Evolutionary conservation across 1,284 basidiomycete genomes (phyloP), one percentile per base, ranked within the genome.

Genomic region (Tetrapyrgos nigripes): DNA sequence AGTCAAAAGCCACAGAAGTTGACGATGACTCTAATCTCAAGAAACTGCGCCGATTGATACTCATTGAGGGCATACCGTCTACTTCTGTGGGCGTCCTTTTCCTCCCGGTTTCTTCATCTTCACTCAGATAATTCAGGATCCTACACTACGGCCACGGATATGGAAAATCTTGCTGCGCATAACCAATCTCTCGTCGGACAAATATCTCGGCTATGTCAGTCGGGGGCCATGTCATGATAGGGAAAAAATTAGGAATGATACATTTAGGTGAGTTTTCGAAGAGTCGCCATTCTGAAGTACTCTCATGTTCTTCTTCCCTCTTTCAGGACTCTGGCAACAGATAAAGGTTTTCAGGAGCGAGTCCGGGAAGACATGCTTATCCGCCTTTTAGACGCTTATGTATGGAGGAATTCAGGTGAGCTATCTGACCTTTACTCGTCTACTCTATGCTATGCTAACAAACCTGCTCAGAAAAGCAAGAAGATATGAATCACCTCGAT

Each of bases 351-450:
- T 80, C 96, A 97, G 74, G 92, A 94, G 68, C 88, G 92, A 53
- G 97, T 99, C 17, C 87, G 91, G 29, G 96, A 98, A 74, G 95
- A 96, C 66, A 97, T 96, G 92, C 85, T 98, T n/a, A 91, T 98
- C 60, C 86, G 97, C 26, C 76, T 98, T 14, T 79, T 99, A 26
- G 97, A 99, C 70, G 97, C 96, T 1, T 98, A 98, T 73, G 96
- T 97, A 2, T 99, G 97, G 97, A 83, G 92, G 65, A 94, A 92
- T 75, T 83, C 92, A 64, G 92, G 93, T 92, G 58, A 47, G 79
- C 64, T 17, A 13, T 33, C 21, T 5, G 8, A 5, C 23, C 28
- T 37, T 29, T 27, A 27, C 6, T 11, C 29, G 11, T 33, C 14
- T 6, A 28, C 10, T 26, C 10, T 44, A 24, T 17, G 8, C 46